phyloP scores from a whole-genome alignment of 2,329 filamentous ascomycete species.

The Aureobasidium sp. region DNA sequence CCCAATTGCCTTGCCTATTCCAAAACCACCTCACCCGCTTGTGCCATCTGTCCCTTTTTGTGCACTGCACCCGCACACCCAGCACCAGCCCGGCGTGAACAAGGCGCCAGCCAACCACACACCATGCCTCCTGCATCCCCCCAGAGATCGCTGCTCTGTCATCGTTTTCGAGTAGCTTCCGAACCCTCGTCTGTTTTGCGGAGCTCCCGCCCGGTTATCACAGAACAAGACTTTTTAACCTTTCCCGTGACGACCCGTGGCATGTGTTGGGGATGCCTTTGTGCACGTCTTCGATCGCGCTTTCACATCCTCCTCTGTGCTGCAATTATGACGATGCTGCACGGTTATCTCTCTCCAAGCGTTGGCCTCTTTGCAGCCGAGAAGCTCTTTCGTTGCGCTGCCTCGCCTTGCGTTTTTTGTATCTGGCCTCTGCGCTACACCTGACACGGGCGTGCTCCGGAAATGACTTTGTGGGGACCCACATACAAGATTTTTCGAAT shows the following conservation, averaged over 20 bases:
- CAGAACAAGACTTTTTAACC: slow-evolving; percentile 6
- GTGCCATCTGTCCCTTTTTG: slow-evolving; percentile 5
- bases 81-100: no score
- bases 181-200: not conserved
- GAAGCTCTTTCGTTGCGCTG: not conserved
- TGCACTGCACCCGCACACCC: not conserved
- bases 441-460: slow-evolving; percentile 6
- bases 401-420: slow-evolving; percentile 1
- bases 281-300: not conserved
- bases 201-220: not conserved
- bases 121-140: not conserved
- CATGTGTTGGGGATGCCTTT: slow-evolving; percentile 8
- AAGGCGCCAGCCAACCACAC: not conserved
- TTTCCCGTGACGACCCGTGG: slow-evolving; percentile 8
- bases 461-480: slow-evolving; percentile 11
- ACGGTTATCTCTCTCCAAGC: not conserved
- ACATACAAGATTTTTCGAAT: slow-evolving; percentile 13
- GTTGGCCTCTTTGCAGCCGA: slow-evolving; percentile 6
- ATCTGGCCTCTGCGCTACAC: slow-evolving; percentile 4
- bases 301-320: not conserved
- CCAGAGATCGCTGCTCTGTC: not conserved
- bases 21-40: slow-evolving; percentile 6
- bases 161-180: not conserved
- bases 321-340: slow-evolving; percentile 7
- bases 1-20: not conserved